Percentiles rank a stretch among this genome's conserved stretches.
Evolutionary conservation across 2,329 filamentous ascomycete genomes (phyloP).

Genomic region (Colletotrichum sp.): DNA sequence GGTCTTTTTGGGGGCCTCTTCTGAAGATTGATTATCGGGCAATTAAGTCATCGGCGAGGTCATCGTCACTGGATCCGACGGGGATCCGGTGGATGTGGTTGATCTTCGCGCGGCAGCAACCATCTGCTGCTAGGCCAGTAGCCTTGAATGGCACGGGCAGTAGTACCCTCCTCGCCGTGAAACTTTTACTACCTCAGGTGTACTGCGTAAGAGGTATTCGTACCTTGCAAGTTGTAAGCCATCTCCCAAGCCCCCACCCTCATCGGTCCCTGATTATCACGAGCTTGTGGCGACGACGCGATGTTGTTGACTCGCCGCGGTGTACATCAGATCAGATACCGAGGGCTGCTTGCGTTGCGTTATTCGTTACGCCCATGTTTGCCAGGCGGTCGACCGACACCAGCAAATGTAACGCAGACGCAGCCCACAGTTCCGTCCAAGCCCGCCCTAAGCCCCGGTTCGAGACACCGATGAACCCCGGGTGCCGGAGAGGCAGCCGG

Average conservation of each 20-base stretch:
- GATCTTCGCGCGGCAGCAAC: not conserved
- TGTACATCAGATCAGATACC: not conserved
- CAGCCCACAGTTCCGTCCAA: not conserved
- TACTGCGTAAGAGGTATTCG: not conserved
- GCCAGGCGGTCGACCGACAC: not conserved
- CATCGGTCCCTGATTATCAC: not conserved
- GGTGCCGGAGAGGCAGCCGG: constrained; percentile 19
- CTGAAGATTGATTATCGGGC: constrained; percentile 6
- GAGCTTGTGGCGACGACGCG: constrained; percentile 13
- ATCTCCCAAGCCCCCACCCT: not conserved
- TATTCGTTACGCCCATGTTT: not conserved
- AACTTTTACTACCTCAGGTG: not conserved
- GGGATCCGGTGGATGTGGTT: not conserved
- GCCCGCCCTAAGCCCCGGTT: constrained; percentile 6
- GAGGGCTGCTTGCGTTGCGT: not conserved
- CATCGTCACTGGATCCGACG: not conserved
- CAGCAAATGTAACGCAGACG: not conserved
- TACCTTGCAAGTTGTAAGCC: not conserved
- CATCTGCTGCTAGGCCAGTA: not conserved
- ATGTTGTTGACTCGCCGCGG: not conserved
- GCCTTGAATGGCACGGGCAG: not conserved
- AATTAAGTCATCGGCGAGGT: constrained; percentile 11
- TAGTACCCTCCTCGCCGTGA: not conserved
- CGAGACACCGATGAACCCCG: constrained; percentile 6
- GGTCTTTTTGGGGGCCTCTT: not conserved